Evolutionary conservation across 2,329 filamentous ascomycete genomes (phyloP).

Genomic region (Mariannaea sp.): DNA sequence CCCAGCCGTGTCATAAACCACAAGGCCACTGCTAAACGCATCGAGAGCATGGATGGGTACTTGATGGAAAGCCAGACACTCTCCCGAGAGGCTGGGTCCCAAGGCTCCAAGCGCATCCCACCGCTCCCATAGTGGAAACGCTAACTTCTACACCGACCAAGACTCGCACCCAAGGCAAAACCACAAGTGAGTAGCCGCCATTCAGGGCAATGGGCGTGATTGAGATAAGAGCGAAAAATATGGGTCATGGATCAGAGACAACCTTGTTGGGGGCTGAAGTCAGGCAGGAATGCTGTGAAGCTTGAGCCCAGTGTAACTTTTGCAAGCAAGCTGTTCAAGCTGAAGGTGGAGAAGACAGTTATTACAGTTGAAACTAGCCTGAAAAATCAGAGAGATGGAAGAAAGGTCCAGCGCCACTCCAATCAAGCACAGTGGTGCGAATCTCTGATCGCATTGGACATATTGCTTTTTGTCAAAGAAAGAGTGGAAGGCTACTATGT

Average conservation of each 20-base stretch:
- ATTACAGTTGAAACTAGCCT: background rate
- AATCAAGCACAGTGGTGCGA: slow-evolving; percentile 2
- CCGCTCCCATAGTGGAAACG: slow-evolving; percentile 4
- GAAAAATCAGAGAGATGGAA: background rate
- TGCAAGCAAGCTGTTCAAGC: background rate
- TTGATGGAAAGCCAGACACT: slow-evolving; percentile 31
- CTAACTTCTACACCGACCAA: background rate
- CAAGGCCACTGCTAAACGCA: slow-evolving; percentile 23
- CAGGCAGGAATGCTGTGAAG: background rate
- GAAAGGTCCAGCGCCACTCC: slow-evolving; percentile 1
- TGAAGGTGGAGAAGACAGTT: slow-evolving; percentile 2
- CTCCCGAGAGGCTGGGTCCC: slow-evolving; percentile 11
- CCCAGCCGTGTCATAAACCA: slow-evolving; percentile 36
- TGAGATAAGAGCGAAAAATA: background rate
- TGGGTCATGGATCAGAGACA: background rate
- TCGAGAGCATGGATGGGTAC: slow-evolving; percentile 33
- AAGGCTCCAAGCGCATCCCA: slow-evolving; percentile 8
- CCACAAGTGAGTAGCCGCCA: background rate
- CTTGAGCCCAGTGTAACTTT: background rate
- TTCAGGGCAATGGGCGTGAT: background rate
- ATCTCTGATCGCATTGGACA: slow-evolving; percentile 8
- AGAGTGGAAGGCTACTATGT: too few relatives aligned
- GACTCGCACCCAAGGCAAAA: slow-evolving; percentile 11
- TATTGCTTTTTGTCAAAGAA: background rate
- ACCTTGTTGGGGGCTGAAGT: background rate